Evolutionary conservation across 2,329 filamentous ascomycete species (phyloP).

Genomic region (Neofusicoccum ribis): DNA sequence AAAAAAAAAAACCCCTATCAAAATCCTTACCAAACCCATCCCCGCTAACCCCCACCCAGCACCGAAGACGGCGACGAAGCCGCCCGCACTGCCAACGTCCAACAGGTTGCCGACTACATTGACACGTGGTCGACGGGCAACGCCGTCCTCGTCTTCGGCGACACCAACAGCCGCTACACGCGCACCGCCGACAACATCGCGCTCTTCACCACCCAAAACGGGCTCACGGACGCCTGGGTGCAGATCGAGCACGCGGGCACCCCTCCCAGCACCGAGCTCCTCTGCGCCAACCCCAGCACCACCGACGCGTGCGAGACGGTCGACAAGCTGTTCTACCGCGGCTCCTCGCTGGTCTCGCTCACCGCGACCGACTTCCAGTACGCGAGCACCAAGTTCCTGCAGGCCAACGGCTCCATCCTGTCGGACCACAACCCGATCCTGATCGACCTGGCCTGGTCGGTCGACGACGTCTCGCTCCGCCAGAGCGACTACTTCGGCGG

Average conservation of each 20-base stretch:
- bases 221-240: conserved; percentile 62
- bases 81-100: conserved; percentile 60
- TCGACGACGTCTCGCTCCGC: conserved; percentile 39
- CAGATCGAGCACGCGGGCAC: conserved; percentile 45
- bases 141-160: conserved; percentile 64
- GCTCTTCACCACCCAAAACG: conserved; percentile 53
- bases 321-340: conserved; percentile 66
- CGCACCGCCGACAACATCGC: conserved; percentile 55
- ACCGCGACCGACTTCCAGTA: conserved; percentile 56
- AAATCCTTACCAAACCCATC: neutral
- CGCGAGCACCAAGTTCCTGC: conserved; percentile 57
- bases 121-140: conserved; percentile 58
- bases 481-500: conserved; percentile 53
- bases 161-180: conserved; percentile 67
- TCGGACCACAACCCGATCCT: conserved; percentile 66
- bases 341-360: conserved; percentile 49
- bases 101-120: conserved; percentile 62
- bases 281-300: conserved; percentile 61
- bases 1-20: too few species aligned
- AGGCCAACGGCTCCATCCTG: conserved; percentile 57
- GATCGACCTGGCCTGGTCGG: conserved; percentile 49
- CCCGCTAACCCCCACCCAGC: conserved; percentile 22
- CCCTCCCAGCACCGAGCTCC: conserved; percentile 28
- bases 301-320: conserved; percentile 62
- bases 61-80: conserved; percentile 53